phyloP scores from a whole-genome alignment of 2,329 filamentous ascomycete species.

The Coniochaeta ligniaria region DNA sequence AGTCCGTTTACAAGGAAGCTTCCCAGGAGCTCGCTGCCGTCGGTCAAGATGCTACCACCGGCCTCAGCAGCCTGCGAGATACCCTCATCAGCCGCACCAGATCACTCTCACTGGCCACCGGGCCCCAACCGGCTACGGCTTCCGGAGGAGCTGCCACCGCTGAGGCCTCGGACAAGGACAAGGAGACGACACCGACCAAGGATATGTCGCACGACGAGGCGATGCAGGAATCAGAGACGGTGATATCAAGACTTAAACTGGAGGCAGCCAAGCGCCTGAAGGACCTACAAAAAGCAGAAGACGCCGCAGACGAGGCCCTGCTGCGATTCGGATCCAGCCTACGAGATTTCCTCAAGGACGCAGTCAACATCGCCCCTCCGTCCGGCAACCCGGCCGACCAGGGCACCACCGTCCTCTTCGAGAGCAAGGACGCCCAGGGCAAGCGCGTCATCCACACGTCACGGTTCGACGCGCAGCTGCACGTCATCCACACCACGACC shows the following conservation, averaged over 20 bases:
- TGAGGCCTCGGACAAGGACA: slow-evolving; percentile 20
- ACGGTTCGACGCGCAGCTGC: slow-evolving; percentile 88
- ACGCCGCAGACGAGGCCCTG: slow-evolving; percentile 91
- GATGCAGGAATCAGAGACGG: slow-evolving; percentile 46
- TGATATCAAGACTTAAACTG: slow-evolving; percentile 67
- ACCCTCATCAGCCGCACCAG: slow-evolving; percentile 67
- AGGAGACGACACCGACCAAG: slow-evolving; percentile 38
- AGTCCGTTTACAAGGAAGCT: slow-evolving; percentile 75
- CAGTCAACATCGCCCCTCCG: slow-evolving; percentile 79
- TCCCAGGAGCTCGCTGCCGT: slow-evolving; percentile 77
- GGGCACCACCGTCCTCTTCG: slow-evolving; percentile 67
- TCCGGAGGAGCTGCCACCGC: slow-evolving; percentile 16
- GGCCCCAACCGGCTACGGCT: slow-evolving; percentile 15
- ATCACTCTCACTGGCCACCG: slow-evolving; percentile 57
- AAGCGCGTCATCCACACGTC: slow-evolving; percentile 94
- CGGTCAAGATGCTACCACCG: slow-evolving; percentile 73
- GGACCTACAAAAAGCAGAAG: slow-evolving; percentile 86
- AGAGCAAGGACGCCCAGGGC: slow-evolving; percentile 83
- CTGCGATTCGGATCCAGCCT: slow-evolving; percentile 87
- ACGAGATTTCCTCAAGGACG: slow-evolving; percentile 81
- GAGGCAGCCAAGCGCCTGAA: slow-evolving; percentile 80
- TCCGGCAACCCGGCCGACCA: slow-evolving; percentile 37
- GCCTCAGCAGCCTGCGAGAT: slow-evolving; percentile 63
- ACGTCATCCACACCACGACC: slow-evolving; percentile 82
- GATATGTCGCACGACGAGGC: slow-evolving; percentile 34